These are phyloP conservation scores for Blepharisma undulans DNA, from an alignment of 169 alveolate species.

Conservation along the genomic window DNA sequence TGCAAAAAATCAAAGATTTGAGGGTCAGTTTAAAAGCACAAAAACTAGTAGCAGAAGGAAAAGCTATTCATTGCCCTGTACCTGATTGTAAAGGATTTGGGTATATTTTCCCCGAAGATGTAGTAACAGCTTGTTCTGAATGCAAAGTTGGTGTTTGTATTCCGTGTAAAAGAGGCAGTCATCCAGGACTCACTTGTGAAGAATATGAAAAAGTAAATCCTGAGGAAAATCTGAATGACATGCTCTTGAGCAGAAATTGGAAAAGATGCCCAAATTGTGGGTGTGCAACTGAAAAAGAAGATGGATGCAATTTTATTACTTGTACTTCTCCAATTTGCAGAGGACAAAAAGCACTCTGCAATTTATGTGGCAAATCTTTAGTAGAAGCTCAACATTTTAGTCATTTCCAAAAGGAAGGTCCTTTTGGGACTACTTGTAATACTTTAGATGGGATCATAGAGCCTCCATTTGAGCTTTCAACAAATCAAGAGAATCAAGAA, in stretches of 20 bases:
- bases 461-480: background rate
- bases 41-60: background rate
- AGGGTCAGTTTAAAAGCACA: background rate
- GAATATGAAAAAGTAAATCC: background rate
- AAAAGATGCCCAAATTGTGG: slow-evolving; percentile 73
- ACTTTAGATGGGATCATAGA: slow-evolving; percentile 40
- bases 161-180: background rate
- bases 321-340: slow-evolving; percentile 54
- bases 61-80: slow-evolving; percentile 16
- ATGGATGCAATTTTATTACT: slow-evolving; percentile 68
- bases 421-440: slow-evolving; percentile 60
- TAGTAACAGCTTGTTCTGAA: slow-evolving; percentile 20
- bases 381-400: slow-evolving; percentile 47
- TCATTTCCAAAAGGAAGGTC: slow-evolving; percentile 54
- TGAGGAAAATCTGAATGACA: background rate
- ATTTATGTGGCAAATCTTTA: slow-evolving; percentile 47
- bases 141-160: background rate
- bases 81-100: slow-evolving; percentile 34
- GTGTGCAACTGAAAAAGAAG: slow-evolving; percentile 52
- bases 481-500: no score
- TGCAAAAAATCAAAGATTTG: background rate
- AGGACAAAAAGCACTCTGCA: slow-evolving; percentile 48
- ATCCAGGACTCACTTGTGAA: slow-evolving; percentile 39
- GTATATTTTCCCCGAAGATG: background rate
- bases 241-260: slow-evolving; percentile 9